Conservation (phyloP, 257 asterid genomes). For the Paulownia fortunei region DNA sequence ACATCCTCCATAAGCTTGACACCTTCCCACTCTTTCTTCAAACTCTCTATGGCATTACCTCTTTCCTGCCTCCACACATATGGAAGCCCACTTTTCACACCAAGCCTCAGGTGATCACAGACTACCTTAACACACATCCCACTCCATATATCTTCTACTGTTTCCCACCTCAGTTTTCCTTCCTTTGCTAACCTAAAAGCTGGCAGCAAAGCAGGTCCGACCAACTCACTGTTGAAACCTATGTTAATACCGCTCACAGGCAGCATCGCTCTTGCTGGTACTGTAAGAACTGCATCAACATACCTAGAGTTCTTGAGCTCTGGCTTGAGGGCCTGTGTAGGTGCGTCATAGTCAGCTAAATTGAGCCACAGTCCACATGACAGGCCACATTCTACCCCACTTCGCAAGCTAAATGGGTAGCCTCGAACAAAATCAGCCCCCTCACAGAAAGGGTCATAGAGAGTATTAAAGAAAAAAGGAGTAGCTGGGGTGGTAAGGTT, state of each 20-base stretch:
- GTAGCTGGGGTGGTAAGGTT: slow-evolving; percentile 89
- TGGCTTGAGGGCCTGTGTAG: slow-evolving; percentile 88
- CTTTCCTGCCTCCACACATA: slow-evolving; percentile 91
- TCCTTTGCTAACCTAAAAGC: slow-evolving; percentile 79
- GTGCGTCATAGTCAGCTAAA: slow-evolving; percentile 89
- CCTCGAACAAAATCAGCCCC: slow-evolving; percentile 96
- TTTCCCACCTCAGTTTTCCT: slow-evolving; percentile 93
- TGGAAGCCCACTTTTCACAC: slow-evolving; percentile 91
- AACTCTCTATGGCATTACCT: slow-evolving; percentile 74
- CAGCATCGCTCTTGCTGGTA: slow-evolving; percentile 71
- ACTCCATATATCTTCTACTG: slow-evolving; percentile 85
- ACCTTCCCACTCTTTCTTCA: slow-evolving; percentile 99
- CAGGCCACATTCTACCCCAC: slow-evolving; percentile 82
- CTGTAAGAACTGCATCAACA: slow-evolving; percentile 87
- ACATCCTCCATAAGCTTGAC: slow-evolving; percentile 93
- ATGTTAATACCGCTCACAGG: slow-evolving; percentile 89
- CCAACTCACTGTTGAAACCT: slow-evolving; percentile 66
- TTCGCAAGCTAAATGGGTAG: slow-evolving; percentile 90
- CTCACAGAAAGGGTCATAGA: slow-evolving; percentile 77
- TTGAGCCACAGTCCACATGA: slow-evolving; percentile 96
- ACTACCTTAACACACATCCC: slow-evolving; percentile 93
- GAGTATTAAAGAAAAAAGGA: slow-evolving; percentile 91
- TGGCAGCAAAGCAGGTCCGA: slow-evolving; percentile 86
- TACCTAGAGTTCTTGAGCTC: slow-evolving; percentile 63
- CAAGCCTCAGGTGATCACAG: slow-evolving; percentile 78